Evolutionary conservation across 1,139 yeast genomes (phyloP).

Genomic region (Yamadazyma aaseri): DNA sequence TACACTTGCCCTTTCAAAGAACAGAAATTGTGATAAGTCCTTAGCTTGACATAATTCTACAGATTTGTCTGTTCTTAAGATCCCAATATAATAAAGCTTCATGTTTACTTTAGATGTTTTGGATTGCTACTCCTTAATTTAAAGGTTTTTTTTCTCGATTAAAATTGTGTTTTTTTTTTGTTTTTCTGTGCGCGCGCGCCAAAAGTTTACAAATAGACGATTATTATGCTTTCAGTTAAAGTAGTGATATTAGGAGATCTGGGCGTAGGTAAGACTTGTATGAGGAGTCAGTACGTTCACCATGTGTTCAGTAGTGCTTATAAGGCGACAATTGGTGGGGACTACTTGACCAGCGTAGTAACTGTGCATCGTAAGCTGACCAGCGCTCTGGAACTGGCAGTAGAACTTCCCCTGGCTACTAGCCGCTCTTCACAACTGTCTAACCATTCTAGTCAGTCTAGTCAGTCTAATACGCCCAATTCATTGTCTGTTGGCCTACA

Average conservation of each 20-base stretch:
- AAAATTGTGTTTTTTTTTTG: not conserved
- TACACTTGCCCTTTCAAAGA: constrained; percentile 76
- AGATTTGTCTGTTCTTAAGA: constrained; percentile 72
- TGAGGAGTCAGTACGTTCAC: constrained; percentile 57
- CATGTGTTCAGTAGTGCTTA: constrained; percentile 58
- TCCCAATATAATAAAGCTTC: constrained; percentile 91
- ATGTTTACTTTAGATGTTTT: constrained; percentile 29
- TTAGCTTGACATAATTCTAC: constrained; percentile 77
- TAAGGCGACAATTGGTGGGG: constrained; percentile 64
- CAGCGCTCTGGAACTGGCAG: constrained; percentile 3
- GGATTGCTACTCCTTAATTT: not conserved
- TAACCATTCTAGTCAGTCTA: no score
- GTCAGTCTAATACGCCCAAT: no score
- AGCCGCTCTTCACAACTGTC: no score
- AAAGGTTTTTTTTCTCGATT: no score
- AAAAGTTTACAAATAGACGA: no score
- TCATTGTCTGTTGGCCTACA: constrained; percentile 51
- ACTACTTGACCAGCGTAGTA: constrained; percentile 51
- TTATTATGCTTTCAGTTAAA: constrained; percentile 27
- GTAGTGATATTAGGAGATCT: constrained; percentile 60
- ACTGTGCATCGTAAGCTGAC: constrained; percentile 9
- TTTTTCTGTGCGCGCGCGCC: not conserved
- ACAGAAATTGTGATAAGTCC: constrained; percentile 83
- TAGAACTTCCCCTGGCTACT: no score
- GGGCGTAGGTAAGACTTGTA: constrained; percentile 63